These are phyloP conservation scores for Haemoproteus tartakovskyi DNA, from an alignment of 169 alveolate genomes.

Conservation along the genomic window DNA sequence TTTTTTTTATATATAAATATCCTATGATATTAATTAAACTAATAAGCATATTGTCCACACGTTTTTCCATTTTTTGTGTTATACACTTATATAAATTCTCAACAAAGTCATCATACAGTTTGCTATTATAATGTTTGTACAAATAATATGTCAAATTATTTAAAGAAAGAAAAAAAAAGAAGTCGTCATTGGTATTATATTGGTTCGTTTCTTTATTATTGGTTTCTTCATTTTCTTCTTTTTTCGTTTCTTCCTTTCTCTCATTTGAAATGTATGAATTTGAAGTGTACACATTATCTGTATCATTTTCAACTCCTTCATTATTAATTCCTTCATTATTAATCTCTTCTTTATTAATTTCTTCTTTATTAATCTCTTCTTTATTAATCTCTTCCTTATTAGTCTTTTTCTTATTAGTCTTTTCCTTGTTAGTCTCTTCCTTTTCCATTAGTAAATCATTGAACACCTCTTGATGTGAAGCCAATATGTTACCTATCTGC, in stretches of 20 bases:
- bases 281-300: not conserved
- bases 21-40: slow-evolving; percentile 24
- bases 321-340: not conserved
- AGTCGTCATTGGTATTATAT: slow-evolving; percentile 3
- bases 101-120: slow-evolving; percentile 17
- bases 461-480: slow-evolving; percentile 2
- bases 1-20: slow-evolving; percentile 50
- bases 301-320: not conserved
- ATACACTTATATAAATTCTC: slow-evolving; percentile 4
- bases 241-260: not conserved
- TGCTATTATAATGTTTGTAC: slow-evolving; percentile 49
- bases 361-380: not conserved
- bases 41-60: slow-evolving; percentile 6
- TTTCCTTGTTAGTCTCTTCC: not conserved
- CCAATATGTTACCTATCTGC: slow-evolving; percentile 15
- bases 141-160: slow-evolving; percentile 29
- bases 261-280: no score
- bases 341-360: not conserved
- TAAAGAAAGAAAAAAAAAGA: slow-evolving; percentile 33
- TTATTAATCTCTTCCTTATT: not conserved
- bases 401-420: not conserved
- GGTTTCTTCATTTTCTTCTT: not conserved
- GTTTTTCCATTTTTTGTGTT: not conserved
- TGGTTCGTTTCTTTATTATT: not conserved
- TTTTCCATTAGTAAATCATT: not conserved